phyloP scores from a whole-genome alignment of 768 basidiomycete species.

The Mycena vulgaris region DNA sequence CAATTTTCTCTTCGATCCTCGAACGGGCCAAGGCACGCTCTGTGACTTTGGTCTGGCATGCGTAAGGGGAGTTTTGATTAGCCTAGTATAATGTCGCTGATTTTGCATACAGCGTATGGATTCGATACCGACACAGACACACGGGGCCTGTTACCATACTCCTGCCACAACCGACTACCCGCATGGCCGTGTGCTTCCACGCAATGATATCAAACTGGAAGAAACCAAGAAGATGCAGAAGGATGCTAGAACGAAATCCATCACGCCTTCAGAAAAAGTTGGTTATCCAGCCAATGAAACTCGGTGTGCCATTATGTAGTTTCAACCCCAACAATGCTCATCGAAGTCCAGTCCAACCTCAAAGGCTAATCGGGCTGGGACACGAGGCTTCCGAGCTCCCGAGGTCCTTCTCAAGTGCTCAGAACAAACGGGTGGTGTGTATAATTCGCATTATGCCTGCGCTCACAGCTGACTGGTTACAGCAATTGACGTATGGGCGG shows the following conservation, averaged over 20 bases:
- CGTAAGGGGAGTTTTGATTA: constrained; percentile 56
- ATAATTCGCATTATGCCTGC: constrained; percentile 1
- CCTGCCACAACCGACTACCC: constrained; percentile 71
- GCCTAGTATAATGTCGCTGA: not conserved
- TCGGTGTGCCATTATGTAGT: constrained; percentile 59
- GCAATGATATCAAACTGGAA: constrained; percentile 58
- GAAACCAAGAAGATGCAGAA: constrained; percentile 71
- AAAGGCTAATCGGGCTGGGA: constrained; percentile 97
- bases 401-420: constrained; percentile 96
- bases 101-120: constrained; percentile 68
- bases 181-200: constrained; percentile 72
- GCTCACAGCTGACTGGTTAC: constrained; percentile 18
- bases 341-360: constrained; percentile 72
- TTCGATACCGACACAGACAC: constrained; percentile 49
- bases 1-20: constrained; percentile 95
- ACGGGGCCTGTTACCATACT: constrained; percentile 85
- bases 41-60: constrained; percentile 98
- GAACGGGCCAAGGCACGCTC: constrained; percentile 85
- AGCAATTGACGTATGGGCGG: constrained; percentile 99
- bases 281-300: constrained; percentile 85
- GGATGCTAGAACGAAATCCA: constrained; percentile 71
- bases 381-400: constrained; percentile 96
- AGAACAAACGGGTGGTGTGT: constrained; percentile 91
- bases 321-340: constrained; percentile 7
- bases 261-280: constrained; percentile 74